A percentile compares a stretch with the other conserved stretches of the same genome.
These are phyloP conservation scores for Fomitopsis palustris DNA, from an alignment of 1,284 basidiomycete genomes.

Conservation along the genomic window DNA sequence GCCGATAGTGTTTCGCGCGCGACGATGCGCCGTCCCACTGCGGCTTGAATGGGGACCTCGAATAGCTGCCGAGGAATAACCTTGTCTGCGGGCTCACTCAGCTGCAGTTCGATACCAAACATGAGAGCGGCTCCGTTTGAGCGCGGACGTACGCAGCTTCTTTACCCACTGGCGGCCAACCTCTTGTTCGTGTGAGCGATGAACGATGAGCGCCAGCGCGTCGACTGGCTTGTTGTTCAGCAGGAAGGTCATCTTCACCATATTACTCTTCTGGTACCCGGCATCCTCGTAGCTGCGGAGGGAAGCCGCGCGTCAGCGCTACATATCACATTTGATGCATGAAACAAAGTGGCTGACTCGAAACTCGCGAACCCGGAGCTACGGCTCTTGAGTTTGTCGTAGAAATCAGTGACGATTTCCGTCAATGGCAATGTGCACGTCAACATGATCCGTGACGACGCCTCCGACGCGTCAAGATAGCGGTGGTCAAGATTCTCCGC, in stretches of 20 bases:
- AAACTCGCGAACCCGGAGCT: slow-evolving; percentile 93
- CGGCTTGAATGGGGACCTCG: slow-evolving; percentile 90
- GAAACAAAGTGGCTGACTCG: slow-evolving; percentile 53
- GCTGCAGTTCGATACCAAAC: background rate
- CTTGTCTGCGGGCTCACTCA: slow-evolving; percentile 50
- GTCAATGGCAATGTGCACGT: slow-evolving; percentile 82
- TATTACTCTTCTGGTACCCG: slow-evolving; percentile 76
- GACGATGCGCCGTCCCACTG: slow-evolving; percentile 82
- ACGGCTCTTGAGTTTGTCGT: slow-evolving; percentile 85
- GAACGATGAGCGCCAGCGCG: slow-evolving; percentile 88
- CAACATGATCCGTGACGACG: slow-evolving; percentile 68
- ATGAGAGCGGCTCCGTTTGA: background rate
- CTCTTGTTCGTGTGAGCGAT: slow-evolving; percentile 66
- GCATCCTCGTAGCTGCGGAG: slow-evolving; percentile 80
- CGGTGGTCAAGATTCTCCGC: slow-evolving; percentile 77
- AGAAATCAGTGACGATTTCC: slow-evolving; percentile 93
- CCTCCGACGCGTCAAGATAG: slow-evolving; percentile 63
- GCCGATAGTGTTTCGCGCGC: slow-evolving; percentile 89
- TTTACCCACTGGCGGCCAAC: slow-evolving; percentile 84
- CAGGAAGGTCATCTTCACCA: slow-evolving; percentile 88
- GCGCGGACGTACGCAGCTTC: slow-evolving; percentile 69
- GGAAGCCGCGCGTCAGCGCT: slow-evolving; percentile 4
- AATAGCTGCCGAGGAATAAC: slow-evolving; percentile 93
- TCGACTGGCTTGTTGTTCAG: slow-evolving; percentile 88
- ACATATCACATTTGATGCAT: background rate